Evolutionary conservation across 306 rosid species (phyloP), one percentile per base, ranked within the genome.

Genomic region (Coriaria nepalensis): DNA sequence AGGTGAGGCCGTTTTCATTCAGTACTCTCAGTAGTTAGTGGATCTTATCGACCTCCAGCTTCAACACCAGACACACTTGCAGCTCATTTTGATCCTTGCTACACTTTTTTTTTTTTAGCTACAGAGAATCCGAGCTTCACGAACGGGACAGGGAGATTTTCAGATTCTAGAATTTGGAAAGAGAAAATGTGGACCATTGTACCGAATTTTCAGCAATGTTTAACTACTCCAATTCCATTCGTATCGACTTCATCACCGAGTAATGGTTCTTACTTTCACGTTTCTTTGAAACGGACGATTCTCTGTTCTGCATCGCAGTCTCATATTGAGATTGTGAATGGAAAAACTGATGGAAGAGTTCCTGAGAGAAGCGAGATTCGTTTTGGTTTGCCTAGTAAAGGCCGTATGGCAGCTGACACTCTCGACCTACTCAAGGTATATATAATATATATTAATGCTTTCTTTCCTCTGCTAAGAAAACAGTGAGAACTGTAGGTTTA

Each of bases 311-410:
- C 83, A 33, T 60, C 80, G 2, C 56, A 67, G 48, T 61, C 81
- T 12, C 59, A 73, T 33, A 55, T 52, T 35, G 74, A 71, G 37
- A 40, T 66, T 33, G 67, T 73, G 12, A 85, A 73, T 9, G 93
- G 81, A 2, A 64, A 52, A 37, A 52, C 70, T 0, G 72, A 47
- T 6, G 38, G 42, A 32, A 37, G 9, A 52, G 0, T 45, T 35
- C 33, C 62, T 4, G 66, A 72, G 35, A 47, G 96, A 50, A 40
- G 40, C 6, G 77, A 66, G 80, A 78, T 81, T 63, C 95, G 96
- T 38, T 58, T 88, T 2, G 96, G 96, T 1, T 49, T 88, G 7
- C 96, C 96, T 4, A 81, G 93, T 64, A 88, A 88, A 68, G 96
- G 95, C 52, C 93, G 95, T 40, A 78, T 88, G 95, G 76, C 93